Evolutionary conservation across 495 filamentous ascomycete species (phyloP).

Genomic region (Poronia punctata): DNA sequence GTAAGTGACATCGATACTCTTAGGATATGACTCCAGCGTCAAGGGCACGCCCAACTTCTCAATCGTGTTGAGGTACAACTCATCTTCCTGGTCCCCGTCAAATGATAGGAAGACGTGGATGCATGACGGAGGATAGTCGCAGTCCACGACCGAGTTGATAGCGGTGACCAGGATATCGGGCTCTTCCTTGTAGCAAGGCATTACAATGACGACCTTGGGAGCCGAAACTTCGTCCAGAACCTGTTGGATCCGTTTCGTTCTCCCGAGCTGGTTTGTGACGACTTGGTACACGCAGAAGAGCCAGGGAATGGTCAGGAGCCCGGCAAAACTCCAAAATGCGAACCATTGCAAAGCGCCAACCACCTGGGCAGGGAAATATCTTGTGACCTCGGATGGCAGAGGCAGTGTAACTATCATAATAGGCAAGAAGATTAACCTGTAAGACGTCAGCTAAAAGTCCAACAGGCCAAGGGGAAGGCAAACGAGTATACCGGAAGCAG

Average conservation of each 20-base stretch:
- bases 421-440: conserved; percentile 77
- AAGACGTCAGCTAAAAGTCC: conserved; percentile 3
- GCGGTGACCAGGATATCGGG: conserved; percentile 81
- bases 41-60: conserved; percentile 81
- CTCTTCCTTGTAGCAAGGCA: conserved; percentile 95
- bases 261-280: conserved; percentile 76
- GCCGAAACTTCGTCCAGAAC: conserved; percentile 78
- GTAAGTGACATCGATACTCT: conserved; percentile 87
- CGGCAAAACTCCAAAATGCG: conserved; percentile 91
- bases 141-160: conserved; percentile 86
- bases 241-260: conserved; percentile 72
- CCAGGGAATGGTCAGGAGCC: conserved; percentile 81
- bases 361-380: conserved; percentile 60
- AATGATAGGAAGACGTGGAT: conserved; percentile 97
- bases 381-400: conserved; percentile 61
- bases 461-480: neutral
- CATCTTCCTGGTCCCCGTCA: conserved; percentile 82
- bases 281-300: conserved; percentile 87
- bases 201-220: conserved; percentile 93
- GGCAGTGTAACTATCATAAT: conserved; percentile 94
- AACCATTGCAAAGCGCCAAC: conserved; percentile 83
- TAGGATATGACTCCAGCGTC: conserved; percentile 69
- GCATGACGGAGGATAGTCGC: conserved; percentile 89
- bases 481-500: conserved; percentile 56
- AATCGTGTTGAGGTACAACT: conserved; percentile 83